Percentiles rank a stretch among this genome's conserved stretches.
phyloP scores from a whole-genome alignment of 306 rosid species.

The Acacia melanoxylon region DNA sequence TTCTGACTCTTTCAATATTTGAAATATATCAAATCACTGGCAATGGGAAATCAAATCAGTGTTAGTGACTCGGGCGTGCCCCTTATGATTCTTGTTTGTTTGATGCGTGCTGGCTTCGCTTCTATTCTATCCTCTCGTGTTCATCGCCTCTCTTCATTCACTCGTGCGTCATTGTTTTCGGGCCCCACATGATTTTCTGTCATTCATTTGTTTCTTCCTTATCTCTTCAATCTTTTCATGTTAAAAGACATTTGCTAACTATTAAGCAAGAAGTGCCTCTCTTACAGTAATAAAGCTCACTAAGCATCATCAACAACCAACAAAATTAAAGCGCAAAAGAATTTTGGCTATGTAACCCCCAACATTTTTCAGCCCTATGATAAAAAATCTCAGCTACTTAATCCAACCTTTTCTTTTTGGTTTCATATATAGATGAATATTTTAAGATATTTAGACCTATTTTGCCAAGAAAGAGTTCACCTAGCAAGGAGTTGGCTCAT shows the following conservation, averaged over 20 bases:
- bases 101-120: constrained; percentile 36
- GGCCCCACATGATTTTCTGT: constrained; percentile 44
- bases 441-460: no score
- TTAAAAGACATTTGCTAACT: not conserved
- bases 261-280: no score
- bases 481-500: no score
- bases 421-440: no score
- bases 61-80: not conserved
- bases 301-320: not conserved
- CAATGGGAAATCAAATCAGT: not conserved
- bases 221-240: constrained; percentile 18
- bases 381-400: not conserved
- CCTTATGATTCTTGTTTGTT: not conserved
- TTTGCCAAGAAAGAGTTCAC: no score
- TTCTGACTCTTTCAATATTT: no score
- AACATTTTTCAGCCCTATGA: not conserved
- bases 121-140: not conserved
- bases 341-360: not conserved
- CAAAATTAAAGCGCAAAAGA: not conserved
- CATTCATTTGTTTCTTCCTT: not conserved
- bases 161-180: constrained; percentile 34
- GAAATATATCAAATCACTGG: no score
- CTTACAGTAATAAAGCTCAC: not conserved
- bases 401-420: no score
- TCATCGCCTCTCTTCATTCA: constrained; percentile 20